phyloP scores from a whole-genome alignment of 2,329 filamentous ascomycete species.

The Xylaria sp. region DNA sequence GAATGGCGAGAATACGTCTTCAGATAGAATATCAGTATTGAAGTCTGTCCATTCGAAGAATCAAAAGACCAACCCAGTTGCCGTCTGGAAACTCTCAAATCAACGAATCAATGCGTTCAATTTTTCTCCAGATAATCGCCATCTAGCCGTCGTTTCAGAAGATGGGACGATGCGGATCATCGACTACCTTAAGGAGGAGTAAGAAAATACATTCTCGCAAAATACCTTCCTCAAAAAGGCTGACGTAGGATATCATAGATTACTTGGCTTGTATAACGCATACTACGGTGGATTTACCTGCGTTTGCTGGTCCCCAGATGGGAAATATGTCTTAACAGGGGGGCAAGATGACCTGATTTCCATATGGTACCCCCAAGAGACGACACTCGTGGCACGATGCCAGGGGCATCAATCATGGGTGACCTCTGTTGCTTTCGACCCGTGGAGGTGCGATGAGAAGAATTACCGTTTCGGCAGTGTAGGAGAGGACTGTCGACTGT shows the following conservation, averaged over 20 bases:
- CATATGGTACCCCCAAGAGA: conserved; percentile 91
- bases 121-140: conserved; percentile 88
- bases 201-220: conserved; percentile 48
- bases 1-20: conserved; percentile 50
- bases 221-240: conserved; percentile 5
- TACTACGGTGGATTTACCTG: conserved; percentile 95
- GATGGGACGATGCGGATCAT: conserved; percentile 90
- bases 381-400: conserved; percentile 86
- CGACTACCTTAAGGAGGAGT: conserved; percentile 92
- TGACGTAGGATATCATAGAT: conserved; percentile 57
- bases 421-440: conserved; percentile 91
- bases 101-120: conserved; percentile 90
- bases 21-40: conserved; percentile 72
- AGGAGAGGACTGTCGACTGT: conserved; percentile 88
- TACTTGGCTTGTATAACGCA: conserved; percentile 86
- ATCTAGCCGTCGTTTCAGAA: conserved; percentile 90
- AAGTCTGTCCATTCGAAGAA: conserved; percentile 96
- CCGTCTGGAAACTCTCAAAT: conserved; percentile 91
- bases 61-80: conserved; percentile 91
- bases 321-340: conserved; percentile 93
- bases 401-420: conserved; percentile 98
- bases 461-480: conserved; percentile 97
- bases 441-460: conserved; percentile 94
- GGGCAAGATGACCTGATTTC: conserved; percentile 96
- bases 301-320: conserved; percentile 97